These are phyloP conservation scores for Chlorella sp. DNA, from an alignment of 139 green algal species.

Conservation along the genomic window DNA sequence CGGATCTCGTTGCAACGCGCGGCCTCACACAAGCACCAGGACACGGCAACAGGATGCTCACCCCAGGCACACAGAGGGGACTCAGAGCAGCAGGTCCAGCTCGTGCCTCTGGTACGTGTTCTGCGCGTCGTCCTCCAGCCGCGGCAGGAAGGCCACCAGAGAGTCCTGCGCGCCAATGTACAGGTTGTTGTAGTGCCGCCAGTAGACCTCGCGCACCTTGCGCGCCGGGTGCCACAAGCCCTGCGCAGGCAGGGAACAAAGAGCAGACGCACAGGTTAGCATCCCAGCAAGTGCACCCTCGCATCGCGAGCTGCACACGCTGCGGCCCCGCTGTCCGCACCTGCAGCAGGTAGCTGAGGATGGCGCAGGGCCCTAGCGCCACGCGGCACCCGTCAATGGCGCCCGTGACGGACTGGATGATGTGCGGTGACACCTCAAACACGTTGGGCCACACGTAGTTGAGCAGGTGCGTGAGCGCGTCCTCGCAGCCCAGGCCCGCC, in stretches of 20 bases:
- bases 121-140: conserved; percentile 61
- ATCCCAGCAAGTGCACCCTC: too few species aligned
- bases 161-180: conserved; percentile 93
- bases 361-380: conserved; percentile 71
- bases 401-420: conserved; percentile 87
- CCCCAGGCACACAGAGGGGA: background rate
- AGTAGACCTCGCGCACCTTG: conserved; percentile 91
- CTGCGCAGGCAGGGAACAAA: background rate
- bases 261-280: too few species aligned
- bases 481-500: conserved; percentile 92
- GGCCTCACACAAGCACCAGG: too few species aligned
- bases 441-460: conserved; percentile 99
- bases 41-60: background rate
- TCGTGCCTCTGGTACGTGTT: conserved; percentile 88
- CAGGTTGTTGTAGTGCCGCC: conserved; percentile 97
- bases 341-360: conserved; percentile 88
- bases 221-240: conserved; percentile 12
- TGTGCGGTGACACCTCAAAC: conserved; percentile 92
- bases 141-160: conserved; percentile 77
- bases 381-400: conserved; percentile 90
- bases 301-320: too few species aligned
- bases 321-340: too few species aligned
- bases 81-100: conserved; percentile 88
- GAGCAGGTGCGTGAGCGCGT: conserved; percentile 91
- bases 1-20: too few species aligned